Percentiles rank a stretch among this genome's conserved stretches.
phyloP scores from a whole-genome alignment of 192 early-diverging fungal genomes.

The Backusella parvicylindrica region DNA sequence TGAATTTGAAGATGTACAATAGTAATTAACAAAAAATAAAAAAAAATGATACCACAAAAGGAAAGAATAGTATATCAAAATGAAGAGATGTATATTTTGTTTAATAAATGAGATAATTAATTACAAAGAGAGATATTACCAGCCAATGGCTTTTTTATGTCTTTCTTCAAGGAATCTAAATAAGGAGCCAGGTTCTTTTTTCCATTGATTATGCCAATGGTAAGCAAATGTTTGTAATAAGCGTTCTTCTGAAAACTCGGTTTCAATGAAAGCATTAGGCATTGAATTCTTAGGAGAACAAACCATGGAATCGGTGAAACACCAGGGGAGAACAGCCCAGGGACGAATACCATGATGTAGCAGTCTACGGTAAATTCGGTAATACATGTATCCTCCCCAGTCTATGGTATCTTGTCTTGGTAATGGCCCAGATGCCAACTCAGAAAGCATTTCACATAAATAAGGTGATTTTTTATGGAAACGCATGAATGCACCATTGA shows the following conservation, averaged over 20 bases:
- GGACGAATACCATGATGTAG: conserved; percentile 35
- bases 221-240: conserved; percentile 39
- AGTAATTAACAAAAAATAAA: neutral
- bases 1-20: conserved; percentile 49
- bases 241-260: conserved; percentile 28
- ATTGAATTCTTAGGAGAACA: conserved; percentile 39
- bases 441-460: conserved; percentile 40
- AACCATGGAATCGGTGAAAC: conserved; percentile 37
- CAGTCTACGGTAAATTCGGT: conserved; percentile 33
- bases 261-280: conserved; percentile 41
- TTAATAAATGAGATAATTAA: neutral
- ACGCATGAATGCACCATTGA: conserved; percentile 44
- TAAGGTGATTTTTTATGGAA: conserved; percentile 42
- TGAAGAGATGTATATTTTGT: neutral
- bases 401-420: conserved; percentile 33
- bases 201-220: conserved; percentile 49
- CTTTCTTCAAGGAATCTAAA: conserved; percentile 34
- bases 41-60: neutral
- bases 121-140: conserved; percentile 10
- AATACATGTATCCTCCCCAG: conserved; percentile 43
- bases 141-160: conserved; percentile 25
- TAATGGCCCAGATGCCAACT: conserved; percentile 34
- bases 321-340: conserved; percentile 42
- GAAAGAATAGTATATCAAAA: neutral
- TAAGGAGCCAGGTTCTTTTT: conserved; percentile 36